Evolutionary conservation across 148 eudicot species (phyloP), one percentile per base, ranked within the genome.

Genomic region (Polygonum maritimum): DNA sequence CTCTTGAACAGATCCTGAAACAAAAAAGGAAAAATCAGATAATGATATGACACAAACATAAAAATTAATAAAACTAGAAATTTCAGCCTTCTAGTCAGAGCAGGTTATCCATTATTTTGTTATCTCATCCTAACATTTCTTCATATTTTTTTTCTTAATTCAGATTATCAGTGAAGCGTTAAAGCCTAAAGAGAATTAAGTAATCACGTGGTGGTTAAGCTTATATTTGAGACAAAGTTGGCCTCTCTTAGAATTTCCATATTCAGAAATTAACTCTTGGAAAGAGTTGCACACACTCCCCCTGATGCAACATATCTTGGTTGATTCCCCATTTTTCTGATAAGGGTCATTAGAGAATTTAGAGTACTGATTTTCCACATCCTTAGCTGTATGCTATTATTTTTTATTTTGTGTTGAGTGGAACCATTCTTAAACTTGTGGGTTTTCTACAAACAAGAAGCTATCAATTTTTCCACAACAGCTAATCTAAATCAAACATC

Each of bases 1-100:
- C 84, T 73, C 98, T 95, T 55, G 89, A 49, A 63, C 55, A 82
- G 74, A 94, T 91, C 74, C 98, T 93, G 77, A 41, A 49, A 22
- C 44, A 36, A 49, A 33, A 22, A 63, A 69, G 16, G 35, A 36
- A 74, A 74, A 47, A 71, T 22, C 31, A 48, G 45, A 21, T 72
- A 36, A 67, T 16, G 19, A 63, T 40, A 63, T 33, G 69, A 2
- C 7, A 16, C 14, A 67, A 67, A 44, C 18, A 67, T 8, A 62
- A 26, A 26, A 60, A 60, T 1, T 21, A 26, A 26, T 14, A 11
- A 60, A 22, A 60, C 36, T 10, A 31, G 38, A 15, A 65, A 26
- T 14, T 35, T 65, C 71, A 65, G 71, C 71, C 71, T 62, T 65
- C 38, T 35, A 33, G 11, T 12, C 14, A 38, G 40, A 33, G 70